Evolutionary conservation across 768 basidiomycete genomes (phyloP).

Genomic region (Russula abietina): DNA sequence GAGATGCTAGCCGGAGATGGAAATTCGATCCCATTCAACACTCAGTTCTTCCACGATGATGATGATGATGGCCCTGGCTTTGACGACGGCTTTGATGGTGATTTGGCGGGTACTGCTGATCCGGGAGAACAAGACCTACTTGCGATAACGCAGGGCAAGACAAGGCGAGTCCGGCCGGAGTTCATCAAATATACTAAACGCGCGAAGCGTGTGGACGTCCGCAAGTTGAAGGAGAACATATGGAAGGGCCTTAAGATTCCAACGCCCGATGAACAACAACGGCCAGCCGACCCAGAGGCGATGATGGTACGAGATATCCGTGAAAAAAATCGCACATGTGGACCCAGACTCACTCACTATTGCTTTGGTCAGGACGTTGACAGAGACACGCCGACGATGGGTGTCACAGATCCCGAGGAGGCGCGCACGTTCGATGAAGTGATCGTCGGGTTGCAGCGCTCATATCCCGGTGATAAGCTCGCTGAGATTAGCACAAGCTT

Average conservation of each 20-base stretch:
- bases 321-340: background rate
- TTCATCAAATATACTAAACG: slow-evolving; percentile 91
- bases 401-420: slow-evolving; percentile 56
- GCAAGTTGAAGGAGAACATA: slow-evolving; percentile 95
- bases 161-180: slow-evolving; percentile 78
- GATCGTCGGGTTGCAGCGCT: slow-evolving; percentile 69
- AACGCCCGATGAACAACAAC: slow-evolving; percentile 36
- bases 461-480: slow-evolving; percentile 92
- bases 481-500: slow-evolving; percentile 98
- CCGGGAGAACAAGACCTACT: slow-evolving; percentile 83
- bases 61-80: slow-evolving; percentile 67
- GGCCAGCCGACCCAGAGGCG: slow-evolving; percentile 38
- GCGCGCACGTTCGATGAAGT: slow-evolving; percentile 72
- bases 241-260: slow-evolving; percentile 89
- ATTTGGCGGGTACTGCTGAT: slow-evolving; percentile 40
- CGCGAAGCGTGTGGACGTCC: slow-evolving; percentile 94
- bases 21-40: slow-evolving; percentile 75
- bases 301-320: slow-evolving; percentile 53
- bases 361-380: slow-evolving; percentile 48
- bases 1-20: slow-evolving; percentile 37
- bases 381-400: slow-evolving; percentile 31
- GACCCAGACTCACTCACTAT: background rate
- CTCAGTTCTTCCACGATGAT: slow-evolving; percentile 96
- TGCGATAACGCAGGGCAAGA: slow-evolving; percentile 69
- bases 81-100: slow-evolving; percentile 62